A percentile compares a stretch with the other conserved stretches of the same genome.
Evolutionary conservation across 257 asterid species (phyloP).

Genomic region (Capsicum chinense): DNA sequence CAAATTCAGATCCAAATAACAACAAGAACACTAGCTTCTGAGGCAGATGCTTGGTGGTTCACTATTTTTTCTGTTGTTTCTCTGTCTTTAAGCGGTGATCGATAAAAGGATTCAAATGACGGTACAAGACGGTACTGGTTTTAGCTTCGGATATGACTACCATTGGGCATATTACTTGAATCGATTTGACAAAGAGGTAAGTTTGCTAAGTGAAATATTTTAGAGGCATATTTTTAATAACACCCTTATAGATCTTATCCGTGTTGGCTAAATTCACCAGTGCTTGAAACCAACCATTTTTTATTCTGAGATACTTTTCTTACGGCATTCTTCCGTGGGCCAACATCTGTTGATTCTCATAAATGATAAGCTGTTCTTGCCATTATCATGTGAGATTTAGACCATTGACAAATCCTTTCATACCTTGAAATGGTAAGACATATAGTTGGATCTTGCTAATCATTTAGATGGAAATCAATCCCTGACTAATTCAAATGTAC

Average conservation of each 20-base stretch:
- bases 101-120: too few species aligned
- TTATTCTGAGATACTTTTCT: too few species aligned
- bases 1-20: too few species aligned
- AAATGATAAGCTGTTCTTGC: too few species aligned
- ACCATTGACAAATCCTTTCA: background rate
- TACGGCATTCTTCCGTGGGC: background rate
- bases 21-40: too few species aligned
- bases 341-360: too few species aligned
- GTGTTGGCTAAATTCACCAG: background rate
- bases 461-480: background rate
- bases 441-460: background rate
- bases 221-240: slow-evolving; percentile 19
- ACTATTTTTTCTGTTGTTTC: too few species aligned
- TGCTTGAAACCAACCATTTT: too few species aligned
- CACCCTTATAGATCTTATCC: background rate
- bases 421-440: background rate
- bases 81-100: too few species aligned
- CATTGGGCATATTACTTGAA: slow-evolving; percentile 43
- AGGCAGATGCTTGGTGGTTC: too few species aligned
- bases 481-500: background rate
- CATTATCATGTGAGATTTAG: too few species aligned
- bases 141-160: slow-evolving; percentile 86
- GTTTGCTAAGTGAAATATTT: background rate
- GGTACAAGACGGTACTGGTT: too few species aligned
- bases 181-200: slow-evolving; percentile 75